Conservation (phyloP, 768 basidiomycete genomes). For the Suillus clintonianus region DNA sequence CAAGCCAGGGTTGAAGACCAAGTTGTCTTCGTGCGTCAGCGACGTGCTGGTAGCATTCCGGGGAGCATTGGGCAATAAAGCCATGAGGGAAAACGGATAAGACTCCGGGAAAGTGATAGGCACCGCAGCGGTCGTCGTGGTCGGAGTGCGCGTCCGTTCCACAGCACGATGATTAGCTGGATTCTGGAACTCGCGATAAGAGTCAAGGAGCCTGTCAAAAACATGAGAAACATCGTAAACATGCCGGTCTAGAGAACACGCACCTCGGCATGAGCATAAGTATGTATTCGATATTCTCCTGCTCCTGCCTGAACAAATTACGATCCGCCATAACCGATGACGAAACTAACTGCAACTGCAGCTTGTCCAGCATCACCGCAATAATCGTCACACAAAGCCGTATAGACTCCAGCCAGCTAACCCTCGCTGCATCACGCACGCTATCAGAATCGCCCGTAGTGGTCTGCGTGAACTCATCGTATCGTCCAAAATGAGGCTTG, state of each 20-base stretch:
- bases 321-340: constrained; percentile 64
- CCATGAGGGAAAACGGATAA: constrained; percentile 86
- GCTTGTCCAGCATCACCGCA: constrained; percentile 86
- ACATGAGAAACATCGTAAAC: constrained; percentile 6
- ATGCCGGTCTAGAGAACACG: constrained; percentile 16
- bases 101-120: constrained; percentile 93
- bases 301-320: constrained; percentile 69
- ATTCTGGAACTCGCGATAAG: constrained; percentile 82
- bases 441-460: constrained; percentile 66
- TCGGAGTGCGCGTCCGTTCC: constrained; percentile 61
- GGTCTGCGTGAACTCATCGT: constrained; percentile 76
- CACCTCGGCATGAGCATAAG: constrained; percentile 83
- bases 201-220: constrained; percentile 69
- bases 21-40: constrained; percentile 46
- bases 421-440: constrained; percentile 69
- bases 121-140: constrained; percentile 54
- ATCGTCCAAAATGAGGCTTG: constrained; percentile 91
- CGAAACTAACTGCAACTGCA: constrained; percentile 77
- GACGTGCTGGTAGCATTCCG: constrained; percentile 43
- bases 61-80: constrained; percentile 60
- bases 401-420: constrained; percentile 87
- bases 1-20: constrained; percentile 69
- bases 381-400: constrained; percentile 89
- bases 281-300: constrained; percentile 89
- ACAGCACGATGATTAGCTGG: constrained; percentile 67